Evolutionary conservation across 108 stramenopile genomes (phyloP), one percentile per base, ranked within the genome.

Genomic region (Skeletonema menzelii): DNA sequence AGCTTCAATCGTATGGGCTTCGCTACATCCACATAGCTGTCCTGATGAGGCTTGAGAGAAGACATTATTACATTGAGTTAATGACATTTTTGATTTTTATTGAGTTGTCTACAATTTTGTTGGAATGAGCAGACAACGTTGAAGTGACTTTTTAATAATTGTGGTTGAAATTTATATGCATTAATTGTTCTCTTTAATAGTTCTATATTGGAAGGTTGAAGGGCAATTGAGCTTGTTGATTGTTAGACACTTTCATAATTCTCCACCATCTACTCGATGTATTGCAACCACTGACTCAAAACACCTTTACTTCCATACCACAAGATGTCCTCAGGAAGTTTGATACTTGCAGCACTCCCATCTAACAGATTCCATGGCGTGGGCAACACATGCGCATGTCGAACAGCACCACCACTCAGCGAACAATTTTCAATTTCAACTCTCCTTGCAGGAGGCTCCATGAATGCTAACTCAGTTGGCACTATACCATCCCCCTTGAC

Each of bases 311-410:
- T 84, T 3, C 86, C 85, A 75, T 92, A 92, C 67, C 82, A 83
- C 42, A 75, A 59, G 46, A 80, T 71, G 31, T 73, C 73, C 3
- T 86, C 85, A 10, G 86, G 86, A 14, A 92, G 59, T 1, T 34
- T 65, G 49, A 84, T 86, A 12, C 85, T 86, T 4, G 88, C 75
- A 7, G 91, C 88, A 40, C 44, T 76, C 3, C 85, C 87, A 76
- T 92, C 88, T 55, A 70, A 63, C 37, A 92, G 67, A 68, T 92
- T 92, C 88, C 88, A 92, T 31, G 91, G 91, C 2, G 91, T 92
- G 11, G 91, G 91, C 17, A 92, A 67, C 14, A 92, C 87, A 73
- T 92, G 91, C 5, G 86, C 82, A 73, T 92, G 91, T 19, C 91
- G 67, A 11, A 92, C 83, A 26, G 80, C 64, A 44, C 57, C 31